These are phyloP conservation scores for Cladosporium oxysporum DNA, from an alignment of 2,329 filamentous ascomycete species.

Conservation along the genomic window DNA sequence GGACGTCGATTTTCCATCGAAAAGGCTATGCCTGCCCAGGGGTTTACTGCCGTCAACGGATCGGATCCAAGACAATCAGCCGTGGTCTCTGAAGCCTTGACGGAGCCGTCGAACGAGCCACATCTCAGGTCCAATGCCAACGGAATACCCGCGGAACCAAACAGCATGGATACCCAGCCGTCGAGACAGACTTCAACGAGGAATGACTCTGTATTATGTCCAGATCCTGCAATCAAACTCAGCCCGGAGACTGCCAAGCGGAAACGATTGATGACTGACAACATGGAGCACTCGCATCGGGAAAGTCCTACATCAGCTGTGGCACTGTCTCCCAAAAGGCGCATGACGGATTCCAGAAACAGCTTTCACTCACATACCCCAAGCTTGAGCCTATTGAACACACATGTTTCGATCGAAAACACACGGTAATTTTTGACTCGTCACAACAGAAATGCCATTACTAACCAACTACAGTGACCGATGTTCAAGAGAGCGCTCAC, in stretches of 20 bases:
- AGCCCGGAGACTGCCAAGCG: slow-evolving; percentile 17
- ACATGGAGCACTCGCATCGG: background rate
- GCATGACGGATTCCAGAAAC: slow-evolving; percentile 9
- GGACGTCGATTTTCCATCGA: slow-evolving; percentile 2
- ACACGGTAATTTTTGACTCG: slow-evolving; percentile 7
- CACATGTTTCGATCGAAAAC: background rate
- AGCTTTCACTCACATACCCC: slow-evolving; percentile 8
- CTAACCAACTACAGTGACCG: slow-evolving; percentile 1
- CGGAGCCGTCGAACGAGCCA: background rate
- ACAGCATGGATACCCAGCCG: background rate
- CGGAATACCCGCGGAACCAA: background rate
- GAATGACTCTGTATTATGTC: slow-evolving; percentile 15
- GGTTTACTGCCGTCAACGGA: slow-evolving; percentile 17
- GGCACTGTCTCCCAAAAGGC: slow-evolving; percentile 11
- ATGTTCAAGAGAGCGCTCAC: slow-evolving; percentile 15
- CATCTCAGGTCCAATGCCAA: background rate
- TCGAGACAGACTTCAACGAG: background rate
- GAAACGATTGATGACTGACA: slow-evolving; percentile 13
- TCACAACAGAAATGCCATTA: background rate
- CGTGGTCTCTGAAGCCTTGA: background rate
- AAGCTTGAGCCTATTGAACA: background rate
- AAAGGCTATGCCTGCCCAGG: slow-evolving; percentile 7
- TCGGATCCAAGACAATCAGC: background rate
- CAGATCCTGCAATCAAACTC: slow-evolving; percentile 15
- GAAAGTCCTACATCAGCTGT: background rate